Percentiles rank a stretch among this genome's conserved stretches.
These are phyloP conservation scores for Talaromyces sp. DNA, from an alignment of 2,329 filamentous ascomycete species.

Conservation along the genomic window DNA sequence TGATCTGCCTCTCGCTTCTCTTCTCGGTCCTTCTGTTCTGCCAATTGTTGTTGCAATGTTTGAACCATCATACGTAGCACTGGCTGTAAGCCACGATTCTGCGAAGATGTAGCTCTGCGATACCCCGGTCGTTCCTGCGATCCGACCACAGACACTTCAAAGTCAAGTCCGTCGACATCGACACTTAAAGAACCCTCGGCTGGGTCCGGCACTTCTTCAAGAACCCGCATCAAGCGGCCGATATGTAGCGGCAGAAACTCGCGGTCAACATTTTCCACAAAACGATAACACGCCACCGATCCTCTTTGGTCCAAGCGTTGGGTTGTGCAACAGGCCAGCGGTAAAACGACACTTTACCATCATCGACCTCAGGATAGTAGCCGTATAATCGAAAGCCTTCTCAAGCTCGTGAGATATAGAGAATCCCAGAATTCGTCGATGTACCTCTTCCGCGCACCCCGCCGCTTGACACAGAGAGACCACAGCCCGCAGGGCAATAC, in stretches of 20 bases:
- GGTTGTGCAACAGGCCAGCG: constrained; percentile 7
- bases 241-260: constrained; percentile 8
- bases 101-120: constrained; percentile 6
- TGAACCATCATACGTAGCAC: constrained; percentile 7
- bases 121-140: constrained; percentile 4
- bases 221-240: constrained; percentile 1
- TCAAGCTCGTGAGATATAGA: constrained; percentile 6
- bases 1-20: constrained; percentile 1
- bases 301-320: constrained; percentile 5
- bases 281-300: constrained; percentile 7
- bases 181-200: background rate
- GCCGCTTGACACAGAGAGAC: constrained; percentile 4
- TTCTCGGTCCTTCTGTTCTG: constrained; percentile 5
- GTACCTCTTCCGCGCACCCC: constrained; percentile 3
- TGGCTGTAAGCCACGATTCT: constrained; percentile 7
- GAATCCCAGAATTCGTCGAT: constrained; percentile 8
- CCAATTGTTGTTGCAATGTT: constrained; percentile 4
- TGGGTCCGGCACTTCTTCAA: constrained; percentile 3
- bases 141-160: constrained; percentile 3
- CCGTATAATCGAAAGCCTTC: constrained; percentile 4
- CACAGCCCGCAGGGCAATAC: constrained; percentile 5
- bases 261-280: constrained; percentile 6
- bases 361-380: constrained; percentile 6
- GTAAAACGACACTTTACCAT: constrained; percentile 9
- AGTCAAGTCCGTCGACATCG: constrained; percentile 5